Base-by-base conservation (phyloP, 176 grass and related monocot genomes). In the Pontederia crassipes region DNA sequence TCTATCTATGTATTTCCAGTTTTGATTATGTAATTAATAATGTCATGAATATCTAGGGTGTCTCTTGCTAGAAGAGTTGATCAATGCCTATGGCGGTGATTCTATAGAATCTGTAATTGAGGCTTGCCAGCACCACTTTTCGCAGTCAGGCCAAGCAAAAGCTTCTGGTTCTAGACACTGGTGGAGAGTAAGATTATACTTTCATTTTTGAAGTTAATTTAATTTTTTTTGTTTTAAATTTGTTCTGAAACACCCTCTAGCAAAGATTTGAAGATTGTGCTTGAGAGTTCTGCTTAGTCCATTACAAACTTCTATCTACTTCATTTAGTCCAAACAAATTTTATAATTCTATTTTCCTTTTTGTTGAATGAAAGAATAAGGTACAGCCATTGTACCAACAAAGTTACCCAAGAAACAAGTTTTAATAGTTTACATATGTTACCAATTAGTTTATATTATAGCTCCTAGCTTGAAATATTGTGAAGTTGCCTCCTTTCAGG, bases 41-140 rank as follows among this genome's bases (percentile, higher is more conserved):
- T 9, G 45, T 46, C 46, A 46, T 10, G 6, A 12, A 20, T 45
- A 26, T 55, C 73, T 51, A 96, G 92, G 92, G 32, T 84, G 77
- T 71, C 83, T 96, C 72, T 74, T 96, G 62, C 73, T 96, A 55
- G 92, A 96, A 85, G 92, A 96, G 76, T 82, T 96, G 58, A 55
- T 90, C 40, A 97, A 47, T 47, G 68, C 81, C 52, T 97, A 82
- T 54, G 84, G 68, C 46, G 83, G 90, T 66, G 89, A 83, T 51
- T 83, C 82, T 75, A 86, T 89, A 13, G 58, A 81, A 28, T 83
- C 81, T 28, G 73, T 97, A 76, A 59, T 97, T 59, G 83, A 90
- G 68, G 81, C 87, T 59, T 80, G 69, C 73, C 70, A 80, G 67
- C 72, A 56, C 28, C 74, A 57, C 61, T 91, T 91, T 80, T 66